Percentiles rank a stretch among this genome's conserved stretches.
These are phyloP conservation scores for Onygenales sp. DNA, from an alignment of 2,329 filamentous ascomycete genomes.

Conservation along the genomic window DNA sequence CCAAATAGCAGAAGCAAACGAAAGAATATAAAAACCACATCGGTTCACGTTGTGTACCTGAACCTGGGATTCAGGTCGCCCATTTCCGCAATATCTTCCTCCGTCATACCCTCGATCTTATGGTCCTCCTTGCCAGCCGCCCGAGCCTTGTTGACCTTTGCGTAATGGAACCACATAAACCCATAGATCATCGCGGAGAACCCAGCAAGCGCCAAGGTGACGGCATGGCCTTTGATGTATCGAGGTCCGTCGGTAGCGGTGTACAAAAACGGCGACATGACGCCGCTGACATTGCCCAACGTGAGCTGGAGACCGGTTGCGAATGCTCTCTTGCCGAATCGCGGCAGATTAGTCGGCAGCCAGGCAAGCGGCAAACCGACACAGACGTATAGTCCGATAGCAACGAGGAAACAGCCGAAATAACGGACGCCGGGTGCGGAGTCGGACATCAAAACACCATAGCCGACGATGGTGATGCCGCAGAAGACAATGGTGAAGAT, in stretches of 20 bases:
- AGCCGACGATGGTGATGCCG: slow-evolving; percentile 55
- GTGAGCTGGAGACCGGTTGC: slow-evolving; percentile 63
- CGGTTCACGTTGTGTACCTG: slow-evolving; percentile 26
- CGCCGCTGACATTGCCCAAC: slow-evolving; percentile 59
- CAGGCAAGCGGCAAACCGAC: slow-evolving; percentile 49
- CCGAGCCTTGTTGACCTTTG: slow-evolving; percentile 37
- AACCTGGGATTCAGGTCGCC: slow-evolving; percentile 34
- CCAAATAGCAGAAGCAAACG: background rate
- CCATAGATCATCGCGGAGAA: slow-evolving; percentile 45
- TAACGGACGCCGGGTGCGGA: slow-evolving; percentile 56
- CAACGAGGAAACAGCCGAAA: slow-evolving; percentile 68
- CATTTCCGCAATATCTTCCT: slow-evolving; percentile 34
- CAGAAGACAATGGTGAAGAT: slow-evolving; percentile 56
- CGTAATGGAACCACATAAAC: slow-evolving; percentile 47
- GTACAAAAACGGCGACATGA: slow-evolving; percentile 59
- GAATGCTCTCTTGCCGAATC: slow-evolving; percentile 67
- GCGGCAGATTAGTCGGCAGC: slow-evolving; percentile 57
- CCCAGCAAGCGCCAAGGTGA: slow-evolving; percentile 50
- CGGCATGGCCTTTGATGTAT: slow-evolving; percentile 53
- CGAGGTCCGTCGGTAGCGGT: slow-evolving; percentile 41
- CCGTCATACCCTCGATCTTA: slow-evolving; percentile 28
- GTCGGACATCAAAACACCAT: slow-evolving; percentile 56
- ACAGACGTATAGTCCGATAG: slow-evolving; percentile 58
- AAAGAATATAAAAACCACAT: background rate
- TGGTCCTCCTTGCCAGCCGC: slow-evolving; percentile 28